Evolutionary conservation across 345 rosid species (phyloP).

Genomic region (Xanthoceras sorbifolium): DNA sequence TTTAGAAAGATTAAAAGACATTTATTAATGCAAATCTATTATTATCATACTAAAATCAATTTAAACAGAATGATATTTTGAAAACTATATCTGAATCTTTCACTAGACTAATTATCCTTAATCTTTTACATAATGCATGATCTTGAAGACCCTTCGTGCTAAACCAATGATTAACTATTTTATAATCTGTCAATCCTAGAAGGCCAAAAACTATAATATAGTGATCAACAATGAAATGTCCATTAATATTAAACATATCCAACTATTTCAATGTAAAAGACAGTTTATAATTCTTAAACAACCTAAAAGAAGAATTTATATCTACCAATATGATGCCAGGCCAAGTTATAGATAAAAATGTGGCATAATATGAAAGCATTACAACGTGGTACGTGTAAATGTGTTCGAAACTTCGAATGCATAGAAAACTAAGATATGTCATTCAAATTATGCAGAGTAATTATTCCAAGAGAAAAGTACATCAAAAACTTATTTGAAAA

Average conservation of each 20-base stretch:
- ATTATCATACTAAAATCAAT: neutral
- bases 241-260: neutral
- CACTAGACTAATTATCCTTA: neutral
- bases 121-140: neutral
- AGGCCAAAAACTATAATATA: neutral
- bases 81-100: constrained; percentile 7
- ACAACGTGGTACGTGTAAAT: neutral
- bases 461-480: neutral
- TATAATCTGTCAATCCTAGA: neutral
- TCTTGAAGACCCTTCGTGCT: neutral
- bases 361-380: neutral
- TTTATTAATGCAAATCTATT: neutral
- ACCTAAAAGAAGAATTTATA: neutral
- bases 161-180: neutral
- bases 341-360: neutral
- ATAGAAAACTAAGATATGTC: neutral
- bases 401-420: no score
- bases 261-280: no score
- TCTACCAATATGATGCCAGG: neutral
- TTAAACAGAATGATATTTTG: neutral
- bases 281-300: constrained; percentile 1
- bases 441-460: neutral
- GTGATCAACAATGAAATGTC: neutral
- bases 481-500: neutral
- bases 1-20: neutral